These are phyloP conservation scores for Colletotrichum lentis DNA, from an alignment of 2,329 filamentous ascomycete species.

Conservation along the genomic window DNA sequence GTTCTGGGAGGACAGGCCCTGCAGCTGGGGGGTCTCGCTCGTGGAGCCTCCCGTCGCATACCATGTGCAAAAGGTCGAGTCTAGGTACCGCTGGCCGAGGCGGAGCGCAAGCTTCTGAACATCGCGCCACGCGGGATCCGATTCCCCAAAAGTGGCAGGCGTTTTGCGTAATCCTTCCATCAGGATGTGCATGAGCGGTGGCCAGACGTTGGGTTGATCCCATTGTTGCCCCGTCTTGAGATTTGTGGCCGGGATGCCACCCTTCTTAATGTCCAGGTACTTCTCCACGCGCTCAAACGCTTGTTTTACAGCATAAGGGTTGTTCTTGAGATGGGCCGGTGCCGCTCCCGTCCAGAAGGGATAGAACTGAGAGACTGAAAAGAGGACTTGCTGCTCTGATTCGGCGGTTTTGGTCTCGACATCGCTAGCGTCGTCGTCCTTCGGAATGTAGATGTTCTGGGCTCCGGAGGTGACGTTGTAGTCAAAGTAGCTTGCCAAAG, in stretches of 20 bases:
- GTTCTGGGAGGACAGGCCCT: slow-evolving; percentile 53
- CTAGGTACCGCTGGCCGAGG: slow-evolving; percentile 71
- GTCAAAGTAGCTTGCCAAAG: slow-evolving; percentile 71
- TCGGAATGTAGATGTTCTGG: slow-evolving; percentile 63
- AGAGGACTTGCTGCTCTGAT: slow-evolving; percentile 63
- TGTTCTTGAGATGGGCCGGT: slow-evolving; percentile 62
- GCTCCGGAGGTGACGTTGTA: slow-evolving; percentile 68
- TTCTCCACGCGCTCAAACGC: slow-evolving; percentile 62
- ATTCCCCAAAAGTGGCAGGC: slow-evolving; percentile 61
- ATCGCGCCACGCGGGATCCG: slow-evolving; percentile 62
- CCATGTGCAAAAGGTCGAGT: slow-evolving; percentile 76
- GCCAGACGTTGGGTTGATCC: slow-evolving; percentile 77
- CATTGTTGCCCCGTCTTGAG: slow-evolving; percentile 70
- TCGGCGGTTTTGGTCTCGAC: slow-evolving; percentile 58
- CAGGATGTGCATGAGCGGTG: slow-evolving; percentile 70
- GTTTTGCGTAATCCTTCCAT: slow-evolving; percentile 69
- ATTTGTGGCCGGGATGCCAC: slow-evolving; percentile 71
- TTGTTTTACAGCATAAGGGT: slow-evolving; percentile 64
- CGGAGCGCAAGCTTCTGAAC: slow-evolving; percentile 64
- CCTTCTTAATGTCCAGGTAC: slow-evolving; percentile 60
- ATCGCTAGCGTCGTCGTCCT: slow-evolving; percentile 56
- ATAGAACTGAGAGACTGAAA: slow-evolving; percentile 68
- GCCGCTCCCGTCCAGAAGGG: slow-evolving; percentile 76
- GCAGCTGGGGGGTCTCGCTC: slow-evolving; percentile 58
- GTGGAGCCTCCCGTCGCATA: slow-evolving; percentile 71